These are phyloP conservation scores for Saturnispora besseyi DNA, from an alignment of 805 yeast genomes.

Conservation along the genomic window DNA sequence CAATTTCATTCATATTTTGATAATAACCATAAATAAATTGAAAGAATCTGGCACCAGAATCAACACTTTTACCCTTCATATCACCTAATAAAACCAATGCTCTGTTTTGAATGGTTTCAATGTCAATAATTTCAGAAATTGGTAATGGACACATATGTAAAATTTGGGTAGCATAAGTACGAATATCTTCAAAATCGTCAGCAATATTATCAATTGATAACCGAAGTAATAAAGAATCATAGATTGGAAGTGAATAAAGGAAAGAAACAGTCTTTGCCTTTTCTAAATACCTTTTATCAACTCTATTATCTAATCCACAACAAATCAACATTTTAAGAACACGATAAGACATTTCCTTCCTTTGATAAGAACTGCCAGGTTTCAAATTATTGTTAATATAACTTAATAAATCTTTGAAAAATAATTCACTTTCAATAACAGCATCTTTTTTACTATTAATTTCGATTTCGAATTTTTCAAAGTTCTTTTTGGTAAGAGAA, in stretches of 20 bases:
- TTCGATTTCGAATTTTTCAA: constrained; percentile 31
- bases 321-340: constrained; percentile 38
- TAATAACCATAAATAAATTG: constrained; percentile 39
- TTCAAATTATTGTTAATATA: constrained; percentile 22
- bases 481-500: constrained; percentile 30
- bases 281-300: constrained; percentile 31
- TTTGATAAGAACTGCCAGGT: constrained; percentile 52
- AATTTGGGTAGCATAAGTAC: constrained; percentile 41
- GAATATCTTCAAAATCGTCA: constrained; percentile 71
- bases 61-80: constrained; percentile 56
- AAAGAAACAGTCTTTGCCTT: constrained; percentile 36
- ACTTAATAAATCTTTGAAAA: constrained; percentile 27
- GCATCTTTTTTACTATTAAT: constrained; percentile 23
- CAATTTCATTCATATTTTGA: constrained; percentile 15
- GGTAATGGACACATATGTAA: constrained; percentile 37
- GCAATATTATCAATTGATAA: constrained; percentile 52
- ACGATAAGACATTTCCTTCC: constrained; percentile 40
- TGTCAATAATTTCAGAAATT: constrained; percentile 17
- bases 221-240: constrained; percentile 31
- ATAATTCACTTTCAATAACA: constrained; percentile 30
- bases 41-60: constrained; percentile 67
- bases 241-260: constrained; percentile 41
- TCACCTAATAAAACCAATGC: constrained; percentile 28
- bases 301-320: constrained; percentile 47
- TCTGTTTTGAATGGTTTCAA: constrained; percentile 17